Conservation (phyloP, 129 eudicot genomes). For the Arctium minus region DNA sequence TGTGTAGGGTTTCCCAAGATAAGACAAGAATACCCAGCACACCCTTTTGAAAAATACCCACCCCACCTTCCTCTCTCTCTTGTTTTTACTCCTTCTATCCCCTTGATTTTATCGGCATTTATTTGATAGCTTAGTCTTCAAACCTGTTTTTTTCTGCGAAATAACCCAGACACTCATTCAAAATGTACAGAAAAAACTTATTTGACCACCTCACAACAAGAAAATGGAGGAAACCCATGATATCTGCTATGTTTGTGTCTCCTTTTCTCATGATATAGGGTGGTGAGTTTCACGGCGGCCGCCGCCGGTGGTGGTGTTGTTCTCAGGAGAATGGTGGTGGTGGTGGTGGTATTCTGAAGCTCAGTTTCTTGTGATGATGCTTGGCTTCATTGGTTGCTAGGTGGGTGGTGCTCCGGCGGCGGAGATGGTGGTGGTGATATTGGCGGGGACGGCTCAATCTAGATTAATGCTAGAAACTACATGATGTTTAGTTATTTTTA, state of each 20-base stretch:
- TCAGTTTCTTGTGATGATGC: neutral
- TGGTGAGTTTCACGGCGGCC: slow-evolving; percentile 7
- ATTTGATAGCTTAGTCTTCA: neutral
- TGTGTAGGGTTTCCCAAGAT: slow-evolving; percentile 34
- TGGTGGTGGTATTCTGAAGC: neutral
- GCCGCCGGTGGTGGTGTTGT: neutral
- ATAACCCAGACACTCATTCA: slow-evolving; percentile 6
- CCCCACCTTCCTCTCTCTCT: neutral
- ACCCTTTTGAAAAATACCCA: slow-evolving; percentile 22
- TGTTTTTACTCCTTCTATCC: neutral
- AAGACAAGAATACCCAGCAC: slow-evolving; percentile 29
- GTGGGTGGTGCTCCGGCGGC: neutral
- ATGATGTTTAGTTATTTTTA: slow-evolving; percentile 20
- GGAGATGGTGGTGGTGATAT: slow-evolving; percentile 25
- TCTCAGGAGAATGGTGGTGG: neutral
- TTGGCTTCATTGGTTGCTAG: neutral
- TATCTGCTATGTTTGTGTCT: neutral
- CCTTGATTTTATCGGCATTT: slow-evolving; percentile 20
- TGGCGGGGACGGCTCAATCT: slow-evolving; percentile 42
- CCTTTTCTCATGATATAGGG: neutral
- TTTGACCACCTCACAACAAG: slow-evolving; percentile 10
- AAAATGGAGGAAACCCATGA: slow-evolving; percentile 15
- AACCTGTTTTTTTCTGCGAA: slow-evolving; percentile 9
- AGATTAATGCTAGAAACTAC: slow-evolving; percentile 31
- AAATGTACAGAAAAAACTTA: slow-evolving; percentile 16